Conservation (phyloP, 208 protist genomes). For the Crithidia acanthocephali region DNA sequence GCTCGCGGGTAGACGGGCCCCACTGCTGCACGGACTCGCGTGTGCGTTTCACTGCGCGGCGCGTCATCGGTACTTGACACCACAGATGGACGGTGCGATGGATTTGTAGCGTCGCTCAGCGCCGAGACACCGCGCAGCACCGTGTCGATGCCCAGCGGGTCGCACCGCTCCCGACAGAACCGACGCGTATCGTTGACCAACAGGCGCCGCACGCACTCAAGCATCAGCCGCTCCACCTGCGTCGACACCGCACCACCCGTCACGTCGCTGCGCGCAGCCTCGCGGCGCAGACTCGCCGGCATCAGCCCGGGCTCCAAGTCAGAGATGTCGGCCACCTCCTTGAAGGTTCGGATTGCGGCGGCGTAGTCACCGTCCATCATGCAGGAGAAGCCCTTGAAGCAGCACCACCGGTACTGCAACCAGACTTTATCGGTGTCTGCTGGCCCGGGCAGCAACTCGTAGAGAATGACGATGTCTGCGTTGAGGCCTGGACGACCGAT, state of each 20-base stretch:
- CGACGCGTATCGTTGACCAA: neutral
- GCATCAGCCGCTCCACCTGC: slow-evolving; percentile 32
- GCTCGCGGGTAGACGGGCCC: neutral
- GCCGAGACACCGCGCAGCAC: neutral
- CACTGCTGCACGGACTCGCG: neutral
- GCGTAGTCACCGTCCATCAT: slow-evolving; percentile 51
- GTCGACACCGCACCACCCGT: slow-evolving; percentile 19
- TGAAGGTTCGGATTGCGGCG: slow-evolving; percentile 31
- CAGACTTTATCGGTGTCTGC: slow-evolving; percentile 24
- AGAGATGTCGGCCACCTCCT: slow-evolving; percentile 22
- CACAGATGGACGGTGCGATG: neutral
- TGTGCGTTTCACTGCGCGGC: neutral
- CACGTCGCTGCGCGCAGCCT: slow-evolving; percentile 16
- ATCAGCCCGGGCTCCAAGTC: slow-evolving; percentile 30
- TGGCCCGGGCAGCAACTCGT: slow-evolving; percentile 31
- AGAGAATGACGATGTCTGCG: slow-evolving; percentile 32
- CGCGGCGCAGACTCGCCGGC: slow-evolving; percentile 17
- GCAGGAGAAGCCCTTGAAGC: slow-evolving; percentile 34
- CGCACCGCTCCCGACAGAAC: neutral
- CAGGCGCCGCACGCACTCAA: slow-evolving; percentile 22
- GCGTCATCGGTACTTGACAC: neutral
- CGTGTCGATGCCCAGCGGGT: slow-evolving; percentile 17
- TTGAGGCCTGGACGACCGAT: slow-evolving; percentile 7
- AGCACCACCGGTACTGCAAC: slow-evolving; percentile 24
- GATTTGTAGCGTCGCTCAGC: neutral